Evolutionary conservation across 768 basidiomycete species (phyloP), one percentile per base, ranked within the genome.

Genomic region (Guyanaporus albipodus): DNA sequence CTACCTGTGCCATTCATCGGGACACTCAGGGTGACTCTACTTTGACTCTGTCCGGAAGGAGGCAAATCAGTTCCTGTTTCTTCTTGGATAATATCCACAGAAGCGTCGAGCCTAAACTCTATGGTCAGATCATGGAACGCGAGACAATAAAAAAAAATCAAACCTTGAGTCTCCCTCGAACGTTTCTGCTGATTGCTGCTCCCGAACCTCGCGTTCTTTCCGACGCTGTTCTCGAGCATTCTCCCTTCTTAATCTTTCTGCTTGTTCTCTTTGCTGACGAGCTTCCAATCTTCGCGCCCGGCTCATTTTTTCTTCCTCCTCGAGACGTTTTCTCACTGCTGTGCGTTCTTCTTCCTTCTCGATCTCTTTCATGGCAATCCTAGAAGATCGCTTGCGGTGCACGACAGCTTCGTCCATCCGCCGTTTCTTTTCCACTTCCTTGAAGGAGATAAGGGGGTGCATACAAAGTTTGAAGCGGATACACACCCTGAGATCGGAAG

Each of bases 321-420:
- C 87, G 3, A 71, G 76, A 50, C 77, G 79, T 56, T 70, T 76
- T 48, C 73, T 70, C n/a, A 79, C 78, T 8, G 77, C 75, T 21
- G 78, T 65, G 28, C 78, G 73, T 18, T 83, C 82, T 52, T 86
- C 81, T 63, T 92, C 87, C 54, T 79, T 81, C 64, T 89, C 90
- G 28, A 71, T 78, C 63, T 95, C 92, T 55, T 81, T 85, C 31
- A 83, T 69, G 4, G 90, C 87, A 47, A 96, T 82, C 26, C 94
- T 86, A 15, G 90, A 90, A 0, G 92, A 95, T 19, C 93, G 85
- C 64, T 97, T 96, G 49, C 93, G 82, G 49, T 89, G 87, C 21
- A 80, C 77, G 11, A 93, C 69, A 2, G 88, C 87, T 53, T 87
- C 85, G 51, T 89, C 85, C 41, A 87, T 49, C 12, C 73, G 78